Percentiles rank a stretch among this genome's conserved stretches.
Conservation (phyloP, 129 eudicot genomes). For the Deinandra increscens region DNA sequence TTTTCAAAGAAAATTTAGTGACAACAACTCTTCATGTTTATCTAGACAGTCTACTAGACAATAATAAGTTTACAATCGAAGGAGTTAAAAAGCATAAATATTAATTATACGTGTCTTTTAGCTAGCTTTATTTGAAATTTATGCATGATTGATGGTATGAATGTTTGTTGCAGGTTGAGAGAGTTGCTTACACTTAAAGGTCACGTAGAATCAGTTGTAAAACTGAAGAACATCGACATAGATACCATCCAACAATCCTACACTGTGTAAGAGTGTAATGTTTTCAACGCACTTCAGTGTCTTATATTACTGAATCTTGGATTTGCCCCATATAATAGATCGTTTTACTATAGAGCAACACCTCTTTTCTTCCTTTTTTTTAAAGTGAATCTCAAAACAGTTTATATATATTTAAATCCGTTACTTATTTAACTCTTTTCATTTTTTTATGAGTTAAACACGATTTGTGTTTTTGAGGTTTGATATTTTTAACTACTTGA, state of each 20-base stretch:
- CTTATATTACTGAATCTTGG: not conserved
- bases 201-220: slow-evolving; percentile 68
- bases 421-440: too few species aligned
- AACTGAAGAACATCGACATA: slow-evolving; percentile 66
- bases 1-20: not conserved
- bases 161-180: slow-evolving; percentile 46
- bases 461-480: too few species aligned
- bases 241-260: slow-evolving; percentile 65
- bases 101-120: too few species aligned
- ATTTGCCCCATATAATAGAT: not conserved
- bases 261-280: slow-evolving; percentile 41
- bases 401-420: not conserved
- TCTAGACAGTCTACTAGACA: too few species aligned
- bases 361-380: not conserved
- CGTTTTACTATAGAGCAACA: not conserved
- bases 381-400: not conserved
- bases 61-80: not conserved
- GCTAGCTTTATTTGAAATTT: not conserved
- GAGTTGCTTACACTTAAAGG: slow-evolving; percentile 71
- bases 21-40: not conserved
- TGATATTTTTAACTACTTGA: too few species aligned
- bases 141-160: not conserved
- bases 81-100: not conserved
- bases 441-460: too few species aligned
- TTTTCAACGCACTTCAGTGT: not conserved